Conservation (phyloP, 2,329 filamentous ascomycete species). For the Pseudocercospora macadamiae region DNA sequence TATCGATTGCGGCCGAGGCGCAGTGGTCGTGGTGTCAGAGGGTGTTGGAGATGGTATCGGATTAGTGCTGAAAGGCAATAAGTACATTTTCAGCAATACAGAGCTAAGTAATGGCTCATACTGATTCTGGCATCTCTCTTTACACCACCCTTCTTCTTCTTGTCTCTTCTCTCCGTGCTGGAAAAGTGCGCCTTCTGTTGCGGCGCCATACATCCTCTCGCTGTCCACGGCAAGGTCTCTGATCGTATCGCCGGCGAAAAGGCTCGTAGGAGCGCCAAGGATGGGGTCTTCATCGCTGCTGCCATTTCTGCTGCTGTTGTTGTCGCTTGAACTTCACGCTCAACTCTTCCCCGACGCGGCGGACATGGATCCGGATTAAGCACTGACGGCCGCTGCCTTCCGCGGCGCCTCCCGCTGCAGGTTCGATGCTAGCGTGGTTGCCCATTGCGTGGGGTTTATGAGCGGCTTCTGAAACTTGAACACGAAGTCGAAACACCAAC, state of each 20-base stretch:
- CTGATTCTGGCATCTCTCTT: conserved; percentile 41
- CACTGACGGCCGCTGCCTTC: neutral
- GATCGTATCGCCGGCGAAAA: conserved; percentile 30
- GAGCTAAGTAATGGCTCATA: conserved; percentile 22
- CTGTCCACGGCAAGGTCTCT: conserved; percentile 26
- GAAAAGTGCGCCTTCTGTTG: conserved; percentile 39
- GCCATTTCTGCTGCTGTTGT: conserved; percentile 1
- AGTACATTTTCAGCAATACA: too few relatives aligned
- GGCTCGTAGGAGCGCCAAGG: conserved; percentile 32
- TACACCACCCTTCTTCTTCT: conserved; percentile 33
- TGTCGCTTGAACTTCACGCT: neutral
- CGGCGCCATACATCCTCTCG: conserved; percentile 29
- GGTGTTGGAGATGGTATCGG: conserved; percentile 71
- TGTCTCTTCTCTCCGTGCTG: conserved; percentile 44
- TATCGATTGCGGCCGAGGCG: conserved; percentile 84
- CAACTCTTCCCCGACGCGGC: neutral
- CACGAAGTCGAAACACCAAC: neutral
- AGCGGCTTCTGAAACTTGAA: conserved; percentile 4
- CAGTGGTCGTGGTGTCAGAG: conserved; percentile 72
- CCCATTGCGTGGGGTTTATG: neutral
- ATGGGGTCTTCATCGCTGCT: conserved; percentile 31
- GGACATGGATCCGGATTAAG: neutral
- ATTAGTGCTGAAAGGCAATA: conserved; percentile 66
- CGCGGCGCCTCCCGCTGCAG: neutral
- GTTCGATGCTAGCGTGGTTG: neutral